Evolutionary conservation across 208 protist genomes (phyloP), one percentile per base, ranked within the genome.

Genomic region (Vickermania ingenoplastis): DNA sequence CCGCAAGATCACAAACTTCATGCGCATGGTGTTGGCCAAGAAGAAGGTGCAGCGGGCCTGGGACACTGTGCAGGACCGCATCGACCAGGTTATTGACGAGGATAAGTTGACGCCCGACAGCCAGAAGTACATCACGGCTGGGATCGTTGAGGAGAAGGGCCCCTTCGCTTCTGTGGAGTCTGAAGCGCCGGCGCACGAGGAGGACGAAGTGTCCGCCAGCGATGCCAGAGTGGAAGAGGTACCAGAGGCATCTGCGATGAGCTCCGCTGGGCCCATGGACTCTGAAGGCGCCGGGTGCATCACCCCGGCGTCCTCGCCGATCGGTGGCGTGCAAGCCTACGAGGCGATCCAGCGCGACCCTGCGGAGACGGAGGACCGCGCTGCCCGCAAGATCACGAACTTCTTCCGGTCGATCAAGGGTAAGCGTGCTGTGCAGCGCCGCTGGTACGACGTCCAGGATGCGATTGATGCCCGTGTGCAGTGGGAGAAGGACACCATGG

Each of bases 1-100:
- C 7, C 7, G 7, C 11, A 45, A 17, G 11, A 45, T 68, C 5
- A 31, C 21, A 11, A 49, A 56, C 56, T 68, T 68, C 27, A 50
- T 61, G 22, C 58, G 59, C 24, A 48, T 61, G 0, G 56, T 68
- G 3, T 25, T 55, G 25, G 63, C 63, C 11, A 68, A 68, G 63
- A 22, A 49, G 4, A 56, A 59, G 55, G 27, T 27, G 5, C 48
- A 59, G 48, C 14, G 31, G 22, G 49, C 30, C 2, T 21, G 31
- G 31, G 31, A 5, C n/a, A 22, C 29, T 1, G 61, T 66, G 53
- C 50, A 52, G 36, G 17, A 49, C 28, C 31, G 28, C 5, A 57
- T 66, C 31, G 50, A 27, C 31, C 52, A 50, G 13, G 13, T 5
- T 22, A 22, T 27, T 25, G 24, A 28, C 22, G 7, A 22, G 24